Evolutionary conservation across 2,329 filamentous ascomycete genomes (phyloP), one percentile per base, ranked within the genome.

Genomic region (Trichoderma lentiforme): DNA sequence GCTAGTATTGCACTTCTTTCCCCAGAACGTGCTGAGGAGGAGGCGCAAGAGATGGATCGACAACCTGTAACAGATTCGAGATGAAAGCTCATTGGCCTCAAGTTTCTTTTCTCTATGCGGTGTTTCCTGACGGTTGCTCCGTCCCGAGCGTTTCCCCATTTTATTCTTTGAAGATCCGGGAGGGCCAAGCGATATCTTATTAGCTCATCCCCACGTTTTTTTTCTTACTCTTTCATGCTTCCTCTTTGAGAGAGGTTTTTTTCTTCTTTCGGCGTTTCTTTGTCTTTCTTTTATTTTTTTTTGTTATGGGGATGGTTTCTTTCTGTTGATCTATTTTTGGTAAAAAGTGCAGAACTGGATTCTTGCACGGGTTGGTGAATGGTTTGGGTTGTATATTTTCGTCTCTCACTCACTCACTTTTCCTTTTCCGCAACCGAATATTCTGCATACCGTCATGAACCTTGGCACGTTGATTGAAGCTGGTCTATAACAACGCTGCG

Each of bases 171-270:
- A 60, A 70, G 66, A 69, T 69, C 66, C 66, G 56, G 66, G 32
- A 53, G 6, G 57, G 57, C 28, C 67, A 61, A 70, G 67, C 56
- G 57, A 15, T 21, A 39, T 70, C 36, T 61, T 47, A 26, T 53
- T 62, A 51, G 15, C 39, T 53, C 30, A 53, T 72, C 69, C 57
- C 69, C 65, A 71, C 76, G 67, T 68, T 73, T 69, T 61, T 47
- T 39, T 67, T 73, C 70, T 70, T 71, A 72, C 73, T 68, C 74
- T 69, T 74, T 73, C 67, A 61, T 73, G 67, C 70, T 72, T 74
- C 65, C 36, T 68, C 36, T 34, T 47, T 47, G 36, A 69, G n/a
- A 69, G 56, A 34, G 65, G 26, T 58, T 36, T 24, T 68, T 68
- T 65, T 64, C 56, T 68, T 36, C 24, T 43, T 43, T 68, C 34